These are phyloP conservation scores for Talaromyces sp. DNA, from an alignment of 2,329 filamentous ascomycete species.

Conservation along the genomic window DNA sequence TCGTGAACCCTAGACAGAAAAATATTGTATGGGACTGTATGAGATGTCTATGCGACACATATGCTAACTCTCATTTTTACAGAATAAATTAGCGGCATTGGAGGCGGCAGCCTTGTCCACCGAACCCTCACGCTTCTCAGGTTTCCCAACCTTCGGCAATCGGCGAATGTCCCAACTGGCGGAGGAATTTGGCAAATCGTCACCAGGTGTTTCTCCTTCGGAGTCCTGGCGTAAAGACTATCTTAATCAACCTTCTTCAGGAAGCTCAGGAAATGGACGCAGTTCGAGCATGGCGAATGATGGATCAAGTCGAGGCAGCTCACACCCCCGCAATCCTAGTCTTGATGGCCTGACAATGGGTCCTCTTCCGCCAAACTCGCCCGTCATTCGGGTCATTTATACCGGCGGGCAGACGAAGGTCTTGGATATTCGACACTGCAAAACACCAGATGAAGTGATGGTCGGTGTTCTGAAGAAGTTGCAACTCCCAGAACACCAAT, in stretches of 20 bases:
- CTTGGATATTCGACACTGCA: constrained; percentile 89
- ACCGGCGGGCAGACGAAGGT: constrained; percentile 91
- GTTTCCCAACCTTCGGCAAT: constrained; percentile 54
- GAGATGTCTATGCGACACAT: background rate
- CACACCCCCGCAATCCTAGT: constrained; percentile 79
- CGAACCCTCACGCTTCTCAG: constrained; percentile 65
- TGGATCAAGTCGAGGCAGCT: constrained; percentile 57
- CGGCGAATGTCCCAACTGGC: constrained; percentile 62
- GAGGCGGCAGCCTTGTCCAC: constrained; percentile 68
- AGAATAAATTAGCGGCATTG: constrained; percentile 84
- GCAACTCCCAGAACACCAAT: constrained; percentile 82
- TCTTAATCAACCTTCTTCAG: constrained; percentile 58
- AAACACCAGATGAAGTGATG: constrained; percentile 90
- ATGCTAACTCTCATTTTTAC: constrained; percentile 21
- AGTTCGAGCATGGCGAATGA: constrained; percentile 66
- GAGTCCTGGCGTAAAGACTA: constrained; percentile 53
- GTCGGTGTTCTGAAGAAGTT: constrained; percentile 86
- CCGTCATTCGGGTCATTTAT: constrained; percentile 90
- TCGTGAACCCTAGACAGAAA: constrained; percentile 76
- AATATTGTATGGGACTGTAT: constrained; percentile 67
- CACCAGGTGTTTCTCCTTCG: constrained; percentile 67
- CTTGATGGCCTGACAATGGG: constrained; percentile 86
- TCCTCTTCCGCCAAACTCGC: constrained; percentile 79
- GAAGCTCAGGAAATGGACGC: constrained; percentile 56
- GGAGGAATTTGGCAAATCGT: constrained; percentile 55